Conservation (phyloP, 2,329 filamentous ascomycete species). For the Verticillium longisporum region DNA sequence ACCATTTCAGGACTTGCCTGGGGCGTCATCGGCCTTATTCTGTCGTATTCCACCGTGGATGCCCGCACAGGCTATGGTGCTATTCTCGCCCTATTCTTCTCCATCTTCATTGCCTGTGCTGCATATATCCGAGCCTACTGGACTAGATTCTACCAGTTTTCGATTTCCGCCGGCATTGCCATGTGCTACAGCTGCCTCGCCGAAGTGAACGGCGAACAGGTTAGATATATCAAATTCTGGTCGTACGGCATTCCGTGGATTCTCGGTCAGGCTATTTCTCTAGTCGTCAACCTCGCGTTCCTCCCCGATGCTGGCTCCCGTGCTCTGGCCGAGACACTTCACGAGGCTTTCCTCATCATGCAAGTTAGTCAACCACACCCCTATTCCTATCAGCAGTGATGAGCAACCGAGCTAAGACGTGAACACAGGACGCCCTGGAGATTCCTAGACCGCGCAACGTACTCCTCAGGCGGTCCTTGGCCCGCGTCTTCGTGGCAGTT, state of each 20-base stretch:
- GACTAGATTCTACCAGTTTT: constrained; percentile 47
- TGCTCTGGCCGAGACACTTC: constrained; percentile 38
- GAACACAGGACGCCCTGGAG: constrained; percentile 21
- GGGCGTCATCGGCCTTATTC: constrained; percentile 45
- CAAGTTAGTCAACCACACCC: constrained; percentile 21
- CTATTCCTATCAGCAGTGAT: neutral
- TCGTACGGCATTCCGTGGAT: constrained; percentile 50
- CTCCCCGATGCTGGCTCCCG: constrained; percentile 51
- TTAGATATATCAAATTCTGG: constrained; percentile 44
- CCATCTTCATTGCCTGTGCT: constrained; percentile 43
- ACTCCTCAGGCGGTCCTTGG: constrained; percentile 33
- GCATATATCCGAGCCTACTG: constrained; percentile 49
- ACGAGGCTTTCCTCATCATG: constrained; percentile 40
- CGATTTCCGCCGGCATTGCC: constrained; percentile 48
- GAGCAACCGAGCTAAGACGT: neutral
- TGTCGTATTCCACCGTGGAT: constrained; percentile 41
- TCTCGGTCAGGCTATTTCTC: constrained; percentile 45
- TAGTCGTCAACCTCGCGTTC: constrained; percentile 39
- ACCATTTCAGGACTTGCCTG: constrained; percentile 47
- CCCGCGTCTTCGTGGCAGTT: constrained; percentile 46
- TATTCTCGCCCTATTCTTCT: constrained; percentile 47
- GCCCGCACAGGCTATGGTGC: constrained; percentile 44
- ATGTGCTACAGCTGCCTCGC: constrained; percentile 47
- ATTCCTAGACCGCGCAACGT: constrained; percentile 21
- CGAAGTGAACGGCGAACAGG: constrained; percentile 31